Percentiles rank a stretch among this genome's conserved stretches.
These are phyloP conservation scores for Emydomyces testavorans DNA, from an alignment of 2,329 filamentous ascomycete genomes.

Conservation along the genomic window DNA sequence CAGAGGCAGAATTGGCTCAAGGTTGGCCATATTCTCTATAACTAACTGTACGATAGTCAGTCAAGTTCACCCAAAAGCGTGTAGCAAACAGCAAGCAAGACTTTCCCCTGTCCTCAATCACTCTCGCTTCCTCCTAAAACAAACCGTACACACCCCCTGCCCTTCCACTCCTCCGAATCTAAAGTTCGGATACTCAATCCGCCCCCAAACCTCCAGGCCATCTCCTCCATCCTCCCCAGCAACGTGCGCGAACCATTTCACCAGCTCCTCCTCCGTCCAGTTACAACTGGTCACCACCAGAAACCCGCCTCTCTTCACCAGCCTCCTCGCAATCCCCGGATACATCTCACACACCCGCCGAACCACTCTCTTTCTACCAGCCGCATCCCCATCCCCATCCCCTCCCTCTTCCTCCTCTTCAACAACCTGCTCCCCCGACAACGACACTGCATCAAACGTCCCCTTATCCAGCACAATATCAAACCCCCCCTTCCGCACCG, in stretches of 20 bases:
- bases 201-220: slow-evolving; percentile 52
- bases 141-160: slow-evolving; percentile 77
- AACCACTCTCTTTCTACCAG: no score
- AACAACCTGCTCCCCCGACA: slow-evolving; percentile 37
- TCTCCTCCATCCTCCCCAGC: slow-evolving; percentile 22
- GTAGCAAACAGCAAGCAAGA: no score
- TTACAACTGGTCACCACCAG: slow-evolving; percentile 92
- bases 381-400: no score
- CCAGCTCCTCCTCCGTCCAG: slow-evolving; percentile 85
- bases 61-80: background rate
- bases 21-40: no score
- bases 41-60: background rate
- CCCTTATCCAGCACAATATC: slow-evolving; percentile 96
- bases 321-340: slow-evolving; percentile 50
- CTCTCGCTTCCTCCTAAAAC: slow-evolving; percentile 49
- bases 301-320: slow-evolving; percentile 60
- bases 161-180: slow-evolving; percentile 81
- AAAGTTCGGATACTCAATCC: slow-evolving; percentile 73
- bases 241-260: slow-evolving; percentile 58
- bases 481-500: slow-evolving; percentile 47
- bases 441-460: slow-evolving; percentile 86
- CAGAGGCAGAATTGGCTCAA: no score
- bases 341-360: slow-evolving; percentile 65
- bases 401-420: slow-evolving; percentile 42
- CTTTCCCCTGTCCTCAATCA: no score